phyloP scores from a whole-genome alignment of 2,329 filamentous ascomycete species.

The Proliferodiscus dingleyae region DNA sequence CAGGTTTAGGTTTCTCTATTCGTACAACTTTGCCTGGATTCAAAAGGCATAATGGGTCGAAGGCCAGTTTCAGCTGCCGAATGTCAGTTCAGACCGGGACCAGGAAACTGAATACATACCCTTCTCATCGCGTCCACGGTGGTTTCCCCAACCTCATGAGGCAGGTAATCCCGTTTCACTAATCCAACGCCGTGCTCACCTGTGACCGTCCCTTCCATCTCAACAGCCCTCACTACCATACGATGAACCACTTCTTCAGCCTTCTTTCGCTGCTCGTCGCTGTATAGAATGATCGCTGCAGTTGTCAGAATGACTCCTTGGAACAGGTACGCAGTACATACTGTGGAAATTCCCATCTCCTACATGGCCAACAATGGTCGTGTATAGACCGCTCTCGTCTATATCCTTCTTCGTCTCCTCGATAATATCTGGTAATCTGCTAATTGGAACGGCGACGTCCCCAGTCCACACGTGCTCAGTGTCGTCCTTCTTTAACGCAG shows the following conservation, averaged over 20 bases:
- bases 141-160: constrained; percentile 67
- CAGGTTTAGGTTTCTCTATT: constrained; percentile 49
- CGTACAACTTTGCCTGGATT: constrained; percentile 67
- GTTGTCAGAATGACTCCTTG: constrained; percentile 7
- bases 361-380: constrained; percentile 65
- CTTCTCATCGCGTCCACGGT: constrained; percentile 82
- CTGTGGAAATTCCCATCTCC: constrained; percentile 76
- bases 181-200: constrained; percentile 81
- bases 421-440: constrained; percentile 66
- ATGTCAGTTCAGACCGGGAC: constrained; percentile 4
- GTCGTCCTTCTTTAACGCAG: constrained; percentile 56
- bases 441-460: constrained; percentile 81
- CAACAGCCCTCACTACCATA: constrained; percentile 82
- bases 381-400: constrained; percentile 50
- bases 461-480: constrained; percentile 78
- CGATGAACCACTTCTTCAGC: constrained; percentile 70
- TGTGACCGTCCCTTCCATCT: constrained; percentile 80
- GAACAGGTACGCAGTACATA: constrained; percentile 20
- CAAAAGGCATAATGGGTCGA: constrained; percentile 65
- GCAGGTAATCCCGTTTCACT: constrained; percentile 78
- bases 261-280: constrained; percentile 59
- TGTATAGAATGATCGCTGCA: constrained; percentile 54
- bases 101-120: constrained; percentile 38
- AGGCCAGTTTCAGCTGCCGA: constrained; percentile 67
- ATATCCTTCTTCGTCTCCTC: constrained; percentile 68